Conservation (phyloP, 2,329 filamentous ascomycete species). For the Ilyonectria sp. region DNA sequence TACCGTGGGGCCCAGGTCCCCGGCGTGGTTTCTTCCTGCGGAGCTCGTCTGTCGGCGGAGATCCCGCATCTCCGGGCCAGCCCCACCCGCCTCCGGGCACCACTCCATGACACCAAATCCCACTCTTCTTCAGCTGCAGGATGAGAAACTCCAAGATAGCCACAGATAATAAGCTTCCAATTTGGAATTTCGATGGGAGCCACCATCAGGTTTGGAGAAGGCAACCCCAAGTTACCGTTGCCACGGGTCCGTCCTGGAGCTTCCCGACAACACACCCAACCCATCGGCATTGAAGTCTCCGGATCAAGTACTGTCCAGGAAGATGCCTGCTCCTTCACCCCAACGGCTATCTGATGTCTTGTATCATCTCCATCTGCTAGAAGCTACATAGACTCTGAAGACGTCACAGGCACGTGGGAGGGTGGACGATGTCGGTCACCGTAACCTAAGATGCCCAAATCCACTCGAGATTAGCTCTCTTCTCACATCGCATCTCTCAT, state of each 20-base stretch:
- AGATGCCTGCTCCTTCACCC: neutral
- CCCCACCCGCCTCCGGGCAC: conserved; percentile 7
- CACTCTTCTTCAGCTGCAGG: neutral
- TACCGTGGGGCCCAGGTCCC: too few species aligned
- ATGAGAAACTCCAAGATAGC: neutral
- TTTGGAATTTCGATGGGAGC: neutral
- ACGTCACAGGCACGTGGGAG: too few species aligned
- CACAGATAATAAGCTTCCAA: too few species aligned
- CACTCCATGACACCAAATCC: neutral
- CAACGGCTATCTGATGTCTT: neutral
- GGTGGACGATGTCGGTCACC: too few species aligned
- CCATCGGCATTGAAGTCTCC: conserved; percentile 6
- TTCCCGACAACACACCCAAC: conserved; percentile 8
- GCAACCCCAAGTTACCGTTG: neutral
- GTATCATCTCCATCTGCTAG: neutral
- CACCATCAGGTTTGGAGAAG: neutral
- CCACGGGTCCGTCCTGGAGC: conserved; percentile 4
- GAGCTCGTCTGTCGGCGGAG: conserved; percentile 35
- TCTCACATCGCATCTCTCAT: conserved; percentile 8
- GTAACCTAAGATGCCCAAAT: too few species aligned
- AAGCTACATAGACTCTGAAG: neutral
- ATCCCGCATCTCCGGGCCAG: conserved; percentile 42
- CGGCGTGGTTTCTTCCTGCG: conserved; percentile 12
- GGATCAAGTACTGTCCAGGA: neutral
- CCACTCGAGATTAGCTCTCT: neutral